Evolutionary conservation across 1,284 basidiomycete species (phyloP).

Genomic region (Boletus sp.): DNA sequence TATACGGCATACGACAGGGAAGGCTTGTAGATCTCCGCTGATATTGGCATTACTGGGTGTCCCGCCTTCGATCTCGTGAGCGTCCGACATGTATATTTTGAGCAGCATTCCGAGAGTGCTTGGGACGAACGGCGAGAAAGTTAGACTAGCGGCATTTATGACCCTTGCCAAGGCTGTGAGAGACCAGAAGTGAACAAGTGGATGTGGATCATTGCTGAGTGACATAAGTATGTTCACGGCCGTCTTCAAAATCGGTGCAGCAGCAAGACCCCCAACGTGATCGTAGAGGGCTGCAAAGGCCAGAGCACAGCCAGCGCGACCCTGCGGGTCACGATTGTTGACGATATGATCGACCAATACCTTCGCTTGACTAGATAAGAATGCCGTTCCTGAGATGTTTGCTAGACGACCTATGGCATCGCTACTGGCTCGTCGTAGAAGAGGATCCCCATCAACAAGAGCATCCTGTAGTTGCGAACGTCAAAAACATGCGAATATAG

Average conservation of each 20-base stretch:
- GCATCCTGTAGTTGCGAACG: constrained; percentile 52
- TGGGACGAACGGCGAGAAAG: constrained; percentile 87
- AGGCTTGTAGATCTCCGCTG: constrained; percentile 87
- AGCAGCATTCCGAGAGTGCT: constrained; percentile 89
- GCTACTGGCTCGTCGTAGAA: constrained; percentile 78
- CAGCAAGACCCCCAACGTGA: constrained; percentile 89
- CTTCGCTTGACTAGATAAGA: constrained; percentile 87
- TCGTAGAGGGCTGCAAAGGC: constrained; percentile 94
- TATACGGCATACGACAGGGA: constrained; percentile 88
- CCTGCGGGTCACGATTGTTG: constrained; percentile 90
- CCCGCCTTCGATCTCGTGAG: constrained; percentile 94
- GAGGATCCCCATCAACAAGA: constrained; percentile 76
- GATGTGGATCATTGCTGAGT: constrained; percentile 93
- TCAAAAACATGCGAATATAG: constrained; percentile 5
- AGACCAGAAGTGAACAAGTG: constrained; percentile 93
- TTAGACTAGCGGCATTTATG: constrained; percentile 88
- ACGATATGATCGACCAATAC: constrained; percentile 95
- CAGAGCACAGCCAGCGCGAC: constrained; percentile 89
- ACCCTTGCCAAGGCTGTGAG: constrained; percentile 84
- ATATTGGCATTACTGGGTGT: constrained; percentile 80
- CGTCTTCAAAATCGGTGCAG: constrained; percentile 92
- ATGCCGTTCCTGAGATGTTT: constrained; percentile 79
- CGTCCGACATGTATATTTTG: constrained; percentile 86
- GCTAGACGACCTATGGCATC: constrained; percentile 89
- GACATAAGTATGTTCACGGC: constrained; percentile 96